Evolutionary conservation across 331 rosid genomes (phyloP).

Genomic region (Pyracantha coccinea): DNA sequence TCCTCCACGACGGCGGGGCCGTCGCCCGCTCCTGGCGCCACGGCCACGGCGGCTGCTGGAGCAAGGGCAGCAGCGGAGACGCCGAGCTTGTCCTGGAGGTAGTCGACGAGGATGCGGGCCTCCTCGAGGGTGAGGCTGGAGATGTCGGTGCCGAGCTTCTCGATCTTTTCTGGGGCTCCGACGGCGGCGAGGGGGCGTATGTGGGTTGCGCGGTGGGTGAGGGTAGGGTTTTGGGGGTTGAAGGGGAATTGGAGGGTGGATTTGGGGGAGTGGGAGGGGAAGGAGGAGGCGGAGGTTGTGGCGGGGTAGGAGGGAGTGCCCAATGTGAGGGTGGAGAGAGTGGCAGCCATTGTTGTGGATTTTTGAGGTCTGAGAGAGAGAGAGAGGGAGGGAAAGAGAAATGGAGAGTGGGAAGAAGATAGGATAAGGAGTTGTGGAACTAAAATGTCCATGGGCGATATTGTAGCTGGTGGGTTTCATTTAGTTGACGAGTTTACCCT

Average conservation of each 20-base stretch:
- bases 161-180: slow-evolving; percentile 50
- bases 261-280: slow-evolving; percentile 21
- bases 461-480: neutral
- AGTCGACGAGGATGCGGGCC: slow-evolving; percentile 61
- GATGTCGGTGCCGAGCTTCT: slow-evolving; percentile 58
- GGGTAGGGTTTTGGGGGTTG: slow-evolving; percentile 9
- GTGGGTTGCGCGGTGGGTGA: slow-evolving; percentile 32
- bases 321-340: slow-evolving; percentile 46
- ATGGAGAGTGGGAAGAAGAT: slow-evolving; percentile 6
- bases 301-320: slow-evolving; percentile 25
- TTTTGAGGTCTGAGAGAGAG: neutral
- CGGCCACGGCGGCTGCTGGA: slow-evolving; percentile 31
- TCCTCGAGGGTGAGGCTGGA: slow-evolving; percentile 61
- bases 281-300: slow-evolving; percentile 9
- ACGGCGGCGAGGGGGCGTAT: slow-evolving; percentile 62
- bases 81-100: slow-evolving; percentile 76
- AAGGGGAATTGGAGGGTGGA: slow-evolving; percentile 42
- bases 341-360: slow-evolving; percentile 34
- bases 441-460: neutral
- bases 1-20: slow-evolving; percentile 46
- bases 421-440: slow-evolving; percentile 16
- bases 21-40: slow-evolving; percentile 11
- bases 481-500: slow-evolving; percentile 6
- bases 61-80: slow-evolving; percentile 66
- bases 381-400: neutral